Base-by-base conservation (phyloP, 2,329 filamentous ascomycete genomes). In the Phyllosticta citriasiana region DNA sequence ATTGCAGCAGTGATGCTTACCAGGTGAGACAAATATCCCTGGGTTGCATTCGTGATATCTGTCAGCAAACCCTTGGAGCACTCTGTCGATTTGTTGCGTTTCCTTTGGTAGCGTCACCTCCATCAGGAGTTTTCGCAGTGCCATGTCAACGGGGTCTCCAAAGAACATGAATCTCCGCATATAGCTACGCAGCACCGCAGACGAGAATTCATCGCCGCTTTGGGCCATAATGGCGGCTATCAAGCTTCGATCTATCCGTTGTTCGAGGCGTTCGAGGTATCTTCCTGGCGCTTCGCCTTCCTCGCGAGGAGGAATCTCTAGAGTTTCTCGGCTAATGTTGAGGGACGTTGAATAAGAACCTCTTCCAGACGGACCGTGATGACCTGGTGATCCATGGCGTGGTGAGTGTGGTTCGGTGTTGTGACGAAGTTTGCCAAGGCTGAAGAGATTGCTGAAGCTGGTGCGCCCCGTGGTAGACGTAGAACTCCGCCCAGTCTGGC, bases 1-100 rank as follows among this genome's bases (percentile, higher is more conserved):
- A 12, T 35, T n/a, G 30, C 6, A 19, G 30, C 7, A 4, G 35
- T n/a, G 16, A 53, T 16, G 59, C 72, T 61, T 75, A 82, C 81
- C 81, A 57, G 91, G 85, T 35, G 87, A 87, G 25, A 88, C 83
- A 74, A 96, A 99, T 63, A 99, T 95, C 50, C 94, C 93, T 2
- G 94, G 94, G 68, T 99, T 99, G 76, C 94, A 99, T 74, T 99
- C 94, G 71, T 97, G 90, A 72, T 99, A 99, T 62, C 94, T 85
- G 71, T 99, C 94, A 0, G 94, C 91, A 75, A 99, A 97, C 2
- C 91, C 88, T 72, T 97, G 91, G 40, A 99, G 78, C 60, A 94
- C 94, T 58, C 94, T 84, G 74, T 99, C 94, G 65, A 99, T 97
- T 69, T 99, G 94, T 73, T 99, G 94, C 0, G 94, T 97, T 76